Conservation (phyloP, 2,329 filamentous ascomycete species). For the Penicillium concentricum region DNA sequence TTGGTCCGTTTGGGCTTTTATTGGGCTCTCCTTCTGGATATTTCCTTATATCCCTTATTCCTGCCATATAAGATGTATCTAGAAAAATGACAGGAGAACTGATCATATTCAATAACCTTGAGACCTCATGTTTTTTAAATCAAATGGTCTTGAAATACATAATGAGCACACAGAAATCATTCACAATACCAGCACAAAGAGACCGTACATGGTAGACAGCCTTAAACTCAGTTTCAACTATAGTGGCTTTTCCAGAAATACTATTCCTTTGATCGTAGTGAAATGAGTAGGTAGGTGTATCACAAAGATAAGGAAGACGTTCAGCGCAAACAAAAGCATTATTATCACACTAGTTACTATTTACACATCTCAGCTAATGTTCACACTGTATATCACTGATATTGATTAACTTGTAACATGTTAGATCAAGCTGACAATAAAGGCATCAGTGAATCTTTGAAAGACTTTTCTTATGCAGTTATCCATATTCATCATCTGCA, state of each 20-base stretch:
- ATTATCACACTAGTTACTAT: not conserved
- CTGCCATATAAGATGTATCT: not conserved
- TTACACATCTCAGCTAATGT: no score
- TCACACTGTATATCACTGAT: not conserved
- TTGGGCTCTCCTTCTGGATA: not conserved
- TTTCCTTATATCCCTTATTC: not conserved
- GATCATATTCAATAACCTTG: no score
- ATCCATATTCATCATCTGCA: not conserved
- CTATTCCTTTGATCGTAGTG: not conserved
- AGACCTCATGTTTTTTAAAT: not conserved
- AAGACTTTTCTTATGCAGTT: no score
- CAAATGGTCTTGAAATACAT: not conserved
- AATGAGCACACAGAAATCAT: not conserved
- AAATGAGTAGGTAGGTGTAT: not conserved
- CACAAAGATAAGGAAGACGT: not conserved
- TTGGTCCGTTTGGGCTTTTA: not conserved
- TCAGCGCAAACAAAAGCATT: not conserved
- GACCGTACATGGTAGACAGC: no score
- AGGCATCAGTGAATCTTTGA: not conserved
- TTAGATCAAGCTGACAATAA: not conserved
- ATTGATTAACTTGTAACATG: not conserved
- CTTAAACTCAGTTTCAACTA: not conserved
- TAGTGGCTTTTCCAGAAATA: not conserved
- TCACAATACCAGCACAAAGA: not conserved
- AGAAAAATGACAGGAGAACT: not conserved